Base-by-base conservation (phyloP, 331 rosid genomes). In the Erythrophleum ivorense region DNA sequence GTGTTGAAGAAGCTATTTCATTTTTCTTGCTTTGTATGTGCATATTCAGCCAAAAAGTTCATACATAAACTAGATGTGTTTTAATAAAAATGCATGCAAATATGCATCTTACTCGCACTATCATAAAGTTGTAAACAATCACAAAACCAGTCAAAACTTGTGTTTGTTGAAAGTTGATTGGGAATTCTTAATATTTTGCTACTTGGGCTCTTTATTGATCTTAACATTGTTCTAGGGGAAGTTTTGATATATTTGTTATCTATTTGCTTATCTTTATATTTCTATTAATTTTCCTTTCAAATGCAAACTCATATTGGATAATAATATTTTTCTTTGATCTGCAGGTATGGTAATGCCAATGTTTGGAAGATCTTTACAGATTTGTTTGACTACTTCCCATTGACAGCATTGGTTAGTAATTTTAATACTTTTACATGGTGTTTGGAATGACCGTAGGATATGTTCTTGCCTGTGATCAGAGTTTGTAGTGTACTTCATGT, bases 311-410 rank as follows among this genome's bases (percentile, higher is more conserved):
- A 34, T 65, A 19, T 53, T 24, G 19, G 40, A 38, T 89, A 68
- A 84, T 53, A 71, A 65, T 43, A 18, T 71, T 29, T 78, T 34
- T 19, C n/a, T 67, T 86, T 65, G 78, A 43, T 85, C 81, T 83
- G 78, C 91, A 94, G 98, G 97, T 96, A 91, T 86, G 97, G 99
- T 48, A 94, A 88, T 84, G 99, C 97, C 80, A 96, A 88, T 90
- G 99, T 96, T 79, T 93, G 98, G 99, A 96, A 96, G 94, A 90
- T 73, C 84, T 96, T 96, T 75, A 96, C 98, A 1, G 97, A 96
- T 82, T 86, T 96, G 82, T 96, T 96, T 75, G 99, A 96, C 89
- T 96, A 94, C 90, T 94, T 96, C 77, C 99, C 99, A 0, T 88
- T 96, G 88, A 96, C 97, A 86, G 98, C 99, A 31, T 73, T 96